Evolutionary conservation across 2,329 filamentous ascomycete genomes (phyloP).

Genomic region (Trichoderma gracile): DNA sequence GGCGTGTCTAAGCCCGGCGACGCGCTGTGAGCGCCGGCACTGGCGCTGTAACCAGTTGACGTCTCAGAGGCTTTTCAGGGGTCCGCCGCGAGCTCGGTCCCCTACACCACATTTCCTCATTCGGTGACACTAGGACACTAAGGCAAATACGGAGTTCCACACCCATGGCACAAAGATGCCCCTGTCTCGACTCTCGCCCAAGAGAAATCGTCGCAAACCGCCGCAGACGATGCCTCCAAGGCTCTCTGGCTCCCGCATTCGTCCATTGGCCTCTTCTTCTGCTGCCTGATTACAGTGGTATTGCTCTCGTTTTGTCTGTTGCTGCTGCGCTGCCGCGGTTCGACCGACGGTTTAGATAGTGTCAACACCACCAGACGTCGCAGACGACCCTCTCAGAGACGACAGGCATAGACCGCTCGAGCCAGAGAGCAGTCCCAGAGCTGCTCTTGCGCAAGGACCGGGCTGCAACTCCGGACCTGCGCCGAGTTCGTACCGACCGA

Average conservation of each 20-base stretch:
- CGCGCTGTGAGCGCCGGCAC: too few relatives aligned
- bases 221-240: slow-evolving; percentile 46
- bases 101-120: slow-evolving; percentile 26
- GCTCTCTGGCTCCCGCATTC: slow-evolving; percentile 23
- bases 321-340: slow-evolving; percentile 22
- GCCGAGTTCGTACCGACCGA: background rate
- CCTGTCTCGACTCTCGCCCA: slow-evolving; percentile 22
- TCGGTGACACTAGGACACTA: slow-evolving; percentile 15
- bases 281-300: slow-evolving; percentile 23
- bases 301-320: slow-evolving; percentile 5
- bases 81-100: background rate
- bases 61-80: slow-evolving; percentile 15
- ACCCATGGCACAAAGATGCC: slow-evolving; percentile 13
- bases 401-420: slow-evolving; percentile 24
- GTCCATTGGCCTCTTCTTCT: slow-evolving; percentile 24
- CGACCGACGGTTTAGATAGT: slow-evolving; percentile 6
- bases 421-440: slow-evolving; percentile 22
- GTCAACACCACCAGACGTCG: background rate
- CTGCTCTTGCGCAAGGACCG: slow-evolving; percentile 5
- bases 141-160: slow-evolving; percentile 16
- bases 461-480: background rate
- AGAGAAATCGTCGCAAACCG: slow-evolving; percentile 26
- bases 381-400: slow-evolving; percentile 12
- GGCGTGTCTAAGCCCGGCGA: too few relatives aligned
- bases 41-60: background rate